Conservation (phyloP, 108 stramenopile species). For the Nitzschia putrida region DNA sequence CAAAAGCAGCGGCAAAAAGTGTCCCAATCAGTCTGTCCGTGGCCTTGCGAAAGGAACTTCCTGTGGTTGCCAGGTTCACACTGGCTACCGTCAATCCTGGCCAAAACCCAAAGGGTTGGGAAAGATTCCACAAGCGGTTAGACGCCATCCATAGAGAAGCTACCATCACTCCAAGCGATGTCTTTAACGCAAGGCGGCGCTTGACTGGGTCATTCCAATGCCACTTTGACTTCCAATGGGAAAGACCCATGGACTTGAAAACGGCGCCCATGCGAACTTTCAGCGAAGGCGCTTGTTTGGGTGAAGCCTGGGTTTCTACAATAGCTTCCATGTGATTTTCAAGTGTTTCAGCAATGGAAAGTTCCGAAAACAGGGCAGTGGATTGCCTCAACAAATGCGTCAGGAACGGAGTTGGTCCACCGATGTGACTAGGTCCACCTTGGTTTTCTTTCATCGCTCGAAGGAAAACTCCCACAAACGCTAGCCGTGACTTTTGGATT, state of each 20-base stretch:
- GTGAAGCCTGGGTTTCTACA: not conserved
- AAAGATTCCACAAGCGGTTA: constrained; percentile 37
- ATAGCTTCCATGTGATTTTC: constrained; percentile 9
- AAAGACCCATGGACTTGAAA: not conserved
- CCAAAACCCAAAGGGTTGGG: constrained; percentile 46
- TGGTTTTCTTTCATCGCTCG: constrained; percentile 11
- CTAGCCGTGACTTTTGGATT: not conserved
- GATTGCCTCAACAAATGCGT: constrained; percentile 28
- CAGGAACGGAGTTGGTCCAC: constrained; percentile 23
- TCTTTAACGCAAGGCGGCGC: constrained; percentile 47
- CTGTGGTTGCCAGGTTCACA: constrained; percentile 45
- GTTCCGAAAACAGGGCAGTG: constrained; percentile 30
- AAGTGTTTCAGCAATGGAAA: constrained; percentile 21
- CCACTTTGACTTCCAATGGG: constrained; percentile 32
- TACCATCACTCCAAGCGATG: constrained; percentile 42
- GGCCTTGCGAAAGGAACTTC: constrained; percentile 41
- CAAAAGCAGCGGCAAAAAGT: constrained; percentile 46
- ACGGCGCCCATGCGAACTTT: not conserved
- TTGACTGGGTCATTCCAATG: constrained; percentile 34
- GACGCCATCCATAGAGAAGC: constrained; percentile 49
- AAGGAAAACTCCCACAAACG: constrained; percentile 1
- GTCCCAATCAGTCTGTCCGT: constrained; percentile 52
- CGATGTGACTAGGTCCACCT: not conserved
- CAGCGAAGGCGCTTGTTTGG: not conserved
- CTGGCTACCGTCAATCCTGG: constrained; percentile 53